Conservation (phyloP, 2,329 filamentous ascomycete genomes). For the Tolypocladium inflatum region DNA sequence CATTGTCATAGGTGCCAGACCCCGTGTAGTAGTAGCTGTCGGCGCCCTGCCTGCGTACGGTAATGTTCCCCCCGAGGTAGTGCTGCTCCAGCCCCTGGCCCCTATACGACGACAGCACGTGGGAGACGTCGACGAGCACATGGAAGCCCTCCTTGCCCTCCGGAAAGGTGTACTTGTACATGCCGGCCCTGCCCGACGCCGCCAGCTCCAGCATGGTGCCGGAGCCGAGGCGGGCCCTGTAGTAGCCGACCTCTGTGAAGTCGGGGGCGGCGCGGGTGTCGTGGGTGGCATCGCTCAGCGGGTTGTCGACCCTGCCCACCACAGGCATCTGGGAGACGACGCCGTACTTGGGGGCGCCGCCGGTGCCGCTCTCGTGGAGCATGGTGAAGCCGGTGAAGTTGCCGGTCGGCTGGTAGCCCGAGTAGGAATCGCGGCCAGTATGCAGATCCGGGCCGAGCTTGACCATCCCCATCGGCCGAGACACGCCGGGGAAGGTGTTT, state of each 20-base stretch:
- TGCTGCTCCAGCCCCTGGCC: constrained; percentile 51
- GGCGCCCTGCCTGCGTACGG: constrained; percentile 32
- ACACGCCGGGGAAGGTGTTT: constrained; percentile 41
- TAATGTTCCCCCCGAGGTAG: constrained; percentile 51
- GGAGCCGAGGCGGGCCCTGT: constrained; percentile 44
- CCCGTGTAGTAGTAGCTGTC: constrained; percentile 42
- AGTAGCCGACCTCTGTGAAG: constrained; percentile 50
- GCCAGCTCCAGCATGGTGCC: constrained; percentile 48
- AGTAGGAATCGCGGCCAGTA: constrained; percentile 40
- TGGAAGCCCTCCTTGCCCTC: constrained; percentile 24
- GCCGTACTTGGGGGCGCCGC: constrained; percentile 61
- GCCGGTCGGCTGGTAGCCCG: constrained; percentile 39
- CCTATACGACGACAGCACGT: constrained; percentile 53
- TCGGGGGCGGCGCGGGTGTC: constrained; percentile 42
- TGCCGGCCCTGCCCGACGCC: constrained; percentile 44
- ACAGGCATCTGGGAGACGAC: constrained; percentile 52
- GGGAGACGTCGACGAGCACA: constrained; percentile 55
- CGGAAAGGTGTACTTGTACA: constrained; percentile 54
- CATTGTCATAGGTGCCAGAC: constrained; percentile 53
- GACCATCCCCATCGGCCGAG: constrained; percentile 35
- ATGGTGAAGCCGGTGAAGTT: constrained; percentile 51
- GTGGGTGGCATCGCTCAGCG: constrained; percentile 44
- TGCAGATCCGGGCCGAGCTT: constrained; percentile 41
- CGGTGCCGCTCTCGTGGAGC: constrained; percentile 59
- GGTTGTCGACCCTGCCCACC: constrained; percentile 38